These are phyloP conservation scores for Ophiocordyceps camponoti-saundersi DNA, from an alignment of 2,329 filamentous ascomycete genomes.

Conservation along the genomic window DNA sequence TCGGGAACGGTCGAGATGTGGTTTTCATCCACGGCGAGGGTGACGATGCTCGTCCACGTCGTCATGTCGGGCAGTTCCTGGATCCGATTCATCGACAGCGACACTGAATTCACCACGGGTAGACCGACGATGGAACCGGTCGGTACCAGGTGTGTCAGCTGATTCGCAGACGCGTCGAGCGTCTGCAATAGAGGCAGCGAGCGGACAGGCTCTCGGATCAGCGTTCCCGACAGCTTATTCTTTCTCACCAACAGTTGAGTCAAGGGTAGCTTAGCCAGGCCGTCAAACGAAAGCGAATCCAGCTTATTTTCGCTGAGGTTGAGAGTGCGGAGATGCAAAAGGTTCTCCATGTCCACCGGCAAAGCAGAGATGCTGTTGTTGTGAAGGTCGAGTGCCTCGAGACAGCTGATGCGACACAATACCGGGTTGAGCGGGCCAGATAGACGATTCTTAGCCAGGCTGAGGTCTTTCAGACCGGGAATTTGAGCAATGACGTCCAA, in stretches of 20 bases:
- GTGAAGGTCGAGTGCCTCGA: constrained; percentile 71
- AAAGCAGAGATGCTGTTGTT: constrained; percentile 61
- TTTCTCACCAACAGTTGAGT: constrained; percentile 59
- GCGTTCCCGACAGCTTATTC: constrained; percentile 57
- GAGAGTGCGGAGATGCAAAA: constrained; percentile 54
- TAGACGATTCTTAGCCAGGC: constrained; percentile 61
- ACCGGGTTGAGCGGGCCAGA: constrained; percentile 47
- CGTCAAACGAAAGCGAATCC: constrained; percentile 50
- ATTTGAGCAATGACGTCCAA: constrained; percentile 64
- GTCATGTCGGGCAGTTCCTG: constrained; percentile 54
- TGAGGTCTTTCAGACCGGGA: constrained; percentile 56
- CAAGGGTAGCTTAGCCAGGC: constrained; percentile 50
- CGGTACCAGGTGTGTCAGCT: constrained; percentile 38
- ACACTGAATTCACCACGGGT: constrained; percentile 56
- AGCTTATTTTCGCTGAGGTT: constrained; percentile 72
- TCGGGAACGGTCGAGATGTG: constrained; percentile 57
- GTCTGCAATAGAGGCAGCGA: constrained; percentile 49
- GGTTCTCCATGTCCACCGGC: constrained; percentile 46
- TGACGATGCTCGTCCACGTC: constrained; percentile 57
- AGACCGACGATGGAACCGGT: constrained; percentile 34
- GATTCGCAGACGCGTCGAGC: constrained; percentile 65
- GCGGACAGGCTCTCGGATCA: constrained; percentile 48
- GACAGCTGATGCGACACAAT: constrained; percentile 45
- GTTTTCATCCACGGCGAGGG: constrained; percentile 68
- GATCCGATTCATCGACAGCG: constrained; percentile 68